A percentile compares a stretch with the other conserved stretches of the same genome.
These are phyloP conservation scores for Podila epigama DNA, from an alignment of 192 early-diverging fungal genomes.

Conservation along the genomic window DNA sequence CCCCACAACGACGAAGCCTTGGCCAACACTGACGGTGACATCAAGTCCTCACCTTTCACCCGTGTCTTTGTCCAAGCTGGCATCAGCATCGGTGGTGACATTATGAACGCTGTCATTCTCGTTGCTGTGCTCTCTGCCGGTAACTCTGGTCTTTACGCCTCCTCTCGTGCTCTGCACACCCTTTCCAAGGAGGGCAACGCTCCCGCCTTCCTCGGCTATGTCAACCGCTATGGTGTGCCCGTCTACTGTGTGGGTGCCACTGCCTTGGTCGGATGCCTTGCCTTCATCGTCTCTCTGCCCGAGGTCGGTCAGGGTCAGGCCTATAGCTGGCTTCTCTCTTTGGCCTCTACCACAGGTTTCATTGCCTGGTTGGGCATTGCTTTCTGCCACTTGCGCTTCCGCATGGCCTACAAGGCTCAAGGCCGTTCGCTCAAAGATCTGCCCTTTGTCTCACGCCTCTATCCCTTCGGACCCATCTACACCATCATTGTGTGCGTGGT, in stretches of 20 bases:
- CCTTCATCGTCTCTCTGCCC: slow-evolving; percentile 60
- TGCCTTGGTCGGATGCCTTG: slow-evolving; percentile 64
- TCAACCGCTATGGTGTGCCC: slow-evolving; percentile 71
- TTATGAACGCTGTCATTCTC: slow-evolving; percentile 74
- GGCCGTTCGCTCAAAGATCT: slow-evolving; percentile 63
- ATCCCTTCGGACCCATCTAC: slow-evolving; percentile 64
- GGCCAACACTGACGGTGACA: slow-evolving; percentile 45
- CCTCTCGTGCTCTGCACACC: slow-evolving; percentile 78
- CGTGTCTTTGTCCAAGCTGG: slow-evolving; percentile 68
- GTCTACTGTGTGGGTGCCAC: slow-evolving; percentile 64
- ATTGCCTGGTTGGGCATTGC: slow-evolving; percentile 84
- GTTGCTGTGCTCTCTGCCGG: slow-evolving; percentile 73
- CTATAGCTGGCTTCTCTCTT: slow-evolving; percentile 67
- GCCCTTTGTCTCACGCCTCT: slow-evolving; percentile 68
- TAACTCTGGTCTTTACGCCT: slow-evolving; percentile 84
- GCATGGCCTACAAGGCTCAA: slow-evolving; percentile 75
- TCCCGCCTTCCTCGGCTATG: slow-evolving; percentile 62
- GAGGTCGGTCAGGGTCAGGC: slow-evolving; percentile 68
- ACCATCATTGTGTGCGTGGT: slow-evolving; percentile 66
- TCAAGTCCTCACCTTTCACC: slow-evolving; percentile 73
- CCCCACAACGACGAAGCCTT: slow-evolving; percentile 70
- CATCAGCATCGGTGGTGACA: slow-evolving; percentile 59
- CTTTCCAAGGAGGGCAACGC: slow-evolving; percentile 78
- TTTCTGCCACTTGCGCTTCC: slow-evolving; percentile 80
- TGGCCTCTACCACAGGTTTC: slow-evolving; percentile 75